Conservation (phyloP, 768 basidiomycete genomes). For the Tulasnella sp. region DNA sequence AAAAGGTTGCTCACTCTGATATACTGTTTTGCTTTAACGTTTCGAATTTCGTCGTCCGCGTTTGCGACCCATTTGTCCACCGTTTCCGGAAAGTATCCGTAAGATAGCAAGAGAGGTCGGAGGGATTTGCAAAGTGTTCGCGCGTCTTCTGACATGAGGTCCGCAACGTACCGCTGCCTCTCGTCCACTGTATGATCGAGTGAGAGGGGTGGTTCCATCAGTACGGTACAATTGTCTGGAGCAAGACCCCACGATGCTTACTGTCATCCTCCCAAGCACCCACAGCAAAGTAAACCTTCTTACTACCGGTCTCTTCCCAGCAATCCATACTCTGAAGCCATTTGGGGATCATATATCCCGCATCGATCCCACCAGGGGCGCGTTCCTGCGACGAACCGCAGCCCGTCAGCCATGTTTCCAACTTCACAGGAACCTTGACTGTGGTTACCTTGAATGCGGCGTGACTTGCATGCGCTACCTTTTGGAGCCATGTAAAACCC, state of each 20-base stretch:
- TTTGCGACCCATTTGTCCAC: background rate
- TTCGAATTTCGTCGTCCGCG: background rate
- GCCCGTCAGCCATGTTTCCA: background rate
- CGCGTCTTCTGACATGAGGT: background rate
- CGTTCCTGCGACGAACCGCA: too few relatives aligned
- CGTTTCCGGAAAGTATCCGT: constrained; percentile 5
- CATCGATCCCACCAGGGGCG: background rate
- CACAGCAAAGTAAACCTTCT: background rate
- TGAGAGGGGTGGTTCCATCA: too few relatives aligned
- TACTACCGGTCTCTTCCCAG: constrained; percentile 10
- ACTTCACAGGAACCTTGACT: too few relatives aligned
- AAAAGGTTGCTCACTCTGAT: constrained; percentile 3
- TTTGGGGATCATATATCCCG: background rate
- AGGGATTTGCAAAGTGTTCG: background rate
- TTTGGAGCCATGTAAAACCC: constrained; percentile 5
- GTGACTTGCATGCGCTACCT: background rate
- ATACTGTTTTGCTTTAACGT: background rate
- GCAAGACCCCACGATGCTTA: background rate
- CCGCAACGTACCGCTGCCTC: background rate
- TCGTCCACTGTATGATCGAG: background rate
- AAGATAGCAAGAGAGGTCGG: background rate
- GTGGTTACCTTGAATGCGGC: background rate
- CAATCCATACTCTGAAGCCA: constrained; percentile 1
- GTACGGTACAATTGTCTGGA: background rate
- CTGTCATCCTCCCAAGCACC: constrained; percentile 5